Evolutionary conservation across 1,284 basidiomycete species (phyloP), one percentile per base, ranked within the genome.

Genomic region (Pseudozyma thailandica): DNA sequence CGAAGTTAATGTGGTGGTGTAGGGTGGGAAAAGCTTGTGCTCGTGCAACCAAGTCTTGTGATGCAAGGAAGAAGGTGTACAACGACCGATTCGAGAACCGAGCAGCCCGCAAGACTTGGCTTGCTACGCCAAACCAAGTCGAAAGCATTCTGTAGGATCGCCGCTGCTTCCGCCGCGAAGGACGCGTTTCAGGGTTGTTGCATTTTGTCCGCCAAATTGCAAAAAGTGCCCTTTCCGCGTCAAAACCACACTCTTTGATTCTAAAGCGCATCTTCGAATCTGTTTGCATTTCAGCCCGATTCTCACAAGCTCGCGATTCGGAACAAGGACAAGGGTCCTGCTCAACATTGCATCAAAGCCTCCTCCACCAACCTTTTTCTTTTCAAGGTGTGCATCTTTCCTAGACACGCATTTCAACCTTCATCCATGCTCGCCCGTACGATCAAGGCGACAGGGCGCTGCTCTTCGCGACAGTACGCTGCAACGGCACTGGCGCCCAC

Each of bases 351-450:
- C 30, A 16, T 7, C 10, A 6, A 16, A 6, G 21, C 25, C 23
- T 39, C 35, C 21, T 12, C 39, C 8, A 8, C 9, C 9, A 23
- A 23, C 5, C 27, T 23, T 20, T 6, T 27, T n/a, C 38, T 35
- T 26, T 25, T 23, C n/a, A 12, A 8, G 30, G 2, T 18, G 9
- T 20, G 4, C 25, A 6, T 35, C 33, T 26, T 26, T 25, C 6
- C 20, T 9, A 18, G 3, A 18, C 28, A 2, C 16, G 10, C 3
- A 6, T 38, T 25, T 27, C n/a, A 39, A 23, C n/a, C 23, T 38
- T 23, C 13, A 25, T 38, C 47, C 15, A 57, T 57, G 55, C 31
- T 57, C 12, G 42, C 41, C 9, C 41, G 18, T 3, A 37, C 45
- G 16, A 33, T 33, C 39, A 49, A 38, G 25, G 31, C 39, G n/a